Evolutionary conservation across 768 basidiomycete genomes (phyloP).

Genomic region (Russula foetens): DNA sequence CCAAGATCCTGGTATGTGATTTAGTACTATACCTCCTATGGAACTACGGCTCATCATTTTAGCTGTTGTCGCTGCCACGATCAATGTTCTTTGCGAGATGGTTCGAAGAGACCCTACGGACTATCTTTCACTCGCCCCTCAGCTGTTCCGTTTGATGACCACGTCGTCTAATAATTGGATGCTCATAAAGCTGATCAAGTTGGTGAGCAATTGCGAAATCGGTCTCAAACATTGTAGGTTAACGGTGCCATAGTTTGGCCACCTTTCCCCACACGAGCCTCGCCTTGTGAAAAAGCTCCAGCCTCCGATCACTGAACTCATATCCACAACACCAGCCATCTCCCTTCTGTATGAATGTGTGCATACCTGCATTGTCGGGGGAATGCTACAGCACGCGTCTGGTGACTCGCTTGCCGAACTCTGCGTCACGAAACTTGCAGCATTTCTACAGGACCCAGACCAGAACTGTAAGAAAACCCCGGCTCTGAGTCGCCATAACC

Average conservation of each 20-base stretch:
- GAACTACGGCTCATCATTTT: not conserved
- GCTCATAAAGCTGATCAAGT: constrained; percentile 96
- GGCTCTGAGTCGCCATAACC: not conserved
- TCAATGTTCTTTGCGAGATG: constrained; percentile 92
- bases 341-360: constrained; percentile 97
- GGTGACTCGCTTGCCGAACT: constrained; percentile 74
- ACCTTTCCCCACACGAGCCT: constrained; percentile 84
- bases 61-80: constrained; percentile 92
- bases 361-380: constrained; percentile 94
- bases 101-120: constrained; percentile 71
- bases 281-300: constrained; percentile 92
- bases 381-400: constrained; percentile 78
- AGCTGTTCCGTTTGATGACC: constrained; percentile 86
- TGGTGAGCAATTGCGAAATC: constrained; percentile 43
- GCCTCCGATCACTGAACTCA: constrained; percentile 89
- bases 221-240: not conserved
- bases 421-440: constrained; percentile 90
- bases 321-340: constrained; percentile 91
- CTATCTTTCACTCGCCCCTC: constrained; percentile 83
- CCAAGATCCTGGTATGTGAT: constrained; percentile 50
- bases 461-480: constrained; percentile 72
- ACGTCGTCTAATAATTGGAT: constrained; percentile 99
- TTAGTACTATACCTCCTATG: not conserved
- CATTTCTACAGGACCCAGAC: constrained; percentile 86
- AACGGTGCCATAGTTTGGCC: constrained; percentile 64